Conservation (phyloP, 305 asterid species). For the Plantago coronopus region DNA sequence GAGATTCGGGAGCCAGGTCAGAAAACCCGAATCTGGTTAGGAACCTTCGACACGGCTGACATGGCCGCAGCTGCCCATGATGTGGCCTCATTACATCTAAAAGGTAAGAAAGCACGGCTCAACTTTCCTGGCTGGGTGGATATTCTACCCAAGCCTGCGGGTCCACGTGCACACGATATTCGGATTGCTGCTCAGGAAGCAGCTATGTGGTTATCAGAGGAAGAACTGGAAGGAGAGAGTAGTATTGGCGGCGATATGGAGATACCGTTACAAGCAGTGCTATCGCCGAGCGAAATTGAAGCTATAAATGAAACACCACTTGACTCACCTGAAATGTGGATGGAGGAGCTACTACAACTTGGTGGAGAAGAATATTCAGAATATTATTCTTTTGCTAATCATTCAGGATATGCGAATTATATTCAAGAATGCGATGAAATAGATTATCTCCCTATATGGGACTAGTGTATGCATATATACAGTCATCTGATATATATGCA, state of each 20-base stretch:
- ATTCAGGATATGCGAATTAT: neutral
- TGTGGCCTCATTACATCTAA: constrained; percentile 54
- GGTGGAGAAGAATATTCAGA: neutral
- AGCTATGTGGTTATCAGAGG: constrained; percentile 30
- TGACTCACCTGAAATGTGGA: constrained; percentile 62
- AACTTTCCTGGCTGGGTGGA: constrained; percentile 52
- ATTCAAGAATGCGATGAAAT: too few species aligned
- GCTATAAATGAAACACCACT: constrained; percentile 58
- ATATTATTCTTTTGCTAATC: neutral
- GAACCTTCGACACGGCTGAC: constrained; percentile 60
- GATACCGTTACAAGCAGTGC: constrained; percentile 25
- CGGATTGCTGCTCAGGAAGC: constrained; percentile 61
- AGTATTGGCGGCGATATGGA: constrained; percentile 14
- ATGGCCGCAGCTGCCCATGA: constrained; percentile 78
- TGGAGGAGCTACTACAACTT: constrained; percentile 28
- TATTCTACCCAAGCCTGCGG: constrained; percentile 43
- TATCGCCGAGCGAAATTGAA: constrained; percentile 53
- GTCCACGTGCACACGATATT: constrained; percentile 45
- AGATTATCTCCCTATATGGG: too few species aligned
- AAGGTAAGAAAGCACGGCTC: constrained; percentile 44
- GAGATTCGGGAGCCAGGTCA: constrained; percentile 65
- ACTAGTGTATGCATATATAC: neutral
- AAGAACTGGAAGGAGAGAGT: neutral
- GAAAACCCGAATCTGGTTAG: constrained; percentile 58
- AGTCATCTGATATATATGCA: too few species aligned